These are phyloP conservation scores for Rhinocladiella similis DNA, from an alignment of 2,329 filamentous ascomycete genomes.

Conservation along the genomic window DNA sequence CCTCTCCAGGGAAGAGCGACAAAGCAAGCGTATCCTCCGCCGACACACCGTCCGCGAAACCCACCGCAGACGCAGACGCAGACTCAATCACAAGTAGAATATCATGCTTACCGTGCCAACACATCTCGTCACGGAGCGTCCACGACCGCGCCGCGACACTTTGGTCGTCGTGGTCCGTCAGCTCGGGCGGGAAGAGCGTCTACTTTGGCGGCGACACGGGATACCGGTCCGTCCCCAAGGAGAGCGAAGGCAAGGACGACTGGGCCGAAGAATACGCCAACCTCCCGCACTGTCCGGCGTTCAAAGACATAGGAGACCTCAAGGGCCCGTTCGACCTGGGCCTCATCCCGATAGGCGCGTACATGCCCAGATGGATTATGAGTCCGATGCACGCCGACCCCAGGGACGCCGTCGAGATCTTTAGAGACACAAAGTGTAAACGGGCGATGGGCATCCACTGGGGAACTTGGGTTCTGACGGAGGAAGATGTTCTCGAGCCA, in stretches of 20 bases:
- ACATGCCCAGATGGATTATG: conserved; percentile 66
- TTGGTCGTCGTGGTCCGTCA: conserved; percentile 84
- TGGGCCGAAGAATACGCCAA: conserved; percentile 66
- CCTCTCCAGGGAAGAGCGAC: conserved; percentile 27
- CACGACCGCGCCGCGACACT: conserved; percentile 75
- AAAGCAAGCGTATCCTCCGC: conserved; percentile 33
- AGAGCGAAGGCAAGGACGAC: conserved; percentile 67
- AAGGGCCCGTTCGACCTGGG: conserved; percentile 88
- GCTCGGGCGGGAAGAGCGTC: conserved; percentile 52
- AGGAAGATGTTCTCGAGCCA: conserved; percentile 83
- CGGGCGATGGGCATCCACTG: conserved; percentile 86
- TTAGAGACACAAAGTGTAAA: conserved; percentile 76
- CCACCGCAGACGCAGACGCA: conserved; percentile 36
- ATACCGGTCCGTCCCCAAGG: conserved; percentile 73
- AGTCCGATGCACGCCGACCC: conserved; percentile 84
- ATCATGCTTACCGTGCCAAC: conserved; percentile 80
- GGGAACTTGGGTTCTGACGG: conserved; percentile 83
- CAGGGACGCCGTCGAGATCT: conserved; percentile 85
- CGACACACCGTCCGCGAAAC: conserved; percentile 26
- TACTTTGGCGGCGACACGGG: conserved; percentile 66
- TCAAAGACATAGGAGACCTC: conserved; percentile 75
- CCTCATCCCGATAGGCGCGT: conserved; percentile 90
- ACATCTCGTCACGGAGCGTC: conserved; percentile 67
- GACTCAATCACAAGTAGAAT: conserved; percentile 66
- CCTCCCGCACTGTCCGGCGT: conserved; percentile 74